Evolutionary conservation across 1,139 yeast genomes (phyloP), one percentile per base, ranked within the genome.

Genomic region (Torulaspora pretoriensis): DNA sequence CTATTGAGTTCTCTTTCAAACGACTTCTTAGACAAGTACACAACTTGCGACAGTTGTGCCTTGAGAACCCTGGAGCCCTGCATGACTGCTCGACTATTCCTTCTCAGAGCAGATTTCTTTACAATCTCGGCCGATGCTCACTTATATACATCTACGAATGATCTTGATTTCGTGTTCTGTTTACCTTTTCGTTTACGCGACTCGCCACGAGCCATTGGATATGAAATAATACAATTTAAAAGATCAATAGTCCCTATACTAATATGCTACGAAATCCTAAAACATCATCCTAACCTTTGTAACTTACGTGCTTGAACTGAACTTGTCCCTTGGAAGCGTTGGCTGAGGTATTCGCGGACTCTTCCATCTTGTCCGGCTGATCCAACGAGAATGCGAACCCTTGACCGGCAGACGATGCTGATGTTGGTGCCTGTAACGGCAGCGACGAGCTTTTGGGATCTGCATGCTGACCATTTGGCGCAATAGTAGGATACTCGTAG

Each of bases 221-320:
- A 13, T 36, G 29, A 3, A 19, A 22, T 29, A 19, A 19, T 36
- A 29, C 33, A 36, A 22, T 22, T 28, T 25, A 25, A 23, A 35
- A 26, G 25, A 31, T 24, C 10, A 14, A 25, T 35, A 35, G 38
- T 35, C 38, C 31, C 22, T 35, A 25, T 35, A 35, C 19, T 13
- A 17, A 29, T n/a, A 17, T 35, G 26, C 23, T 31, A 29, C 23
- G 29, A 29, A 16, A n/a, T 17, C 19, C 26, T 17, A 17, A 27
- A 35, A 25, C 31, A n/a, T 17, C 24, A 22, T 17, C 16, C 42
- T 42, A 46, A 30, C 47, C 49, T 39, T 54, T 50, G 42, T 54
- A 54, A 34, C 52, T 51, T 6, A 54, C 53, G 38, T 53, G 49
- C 36, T 57, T 57, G 35, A 56, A 57, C 17, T 55, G 59, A 6